These are phyloP conservation scores for Lumnitzera racemosa DNA, from an alignment of 345 rosid species.

Conservation along the genomic window DNA sequence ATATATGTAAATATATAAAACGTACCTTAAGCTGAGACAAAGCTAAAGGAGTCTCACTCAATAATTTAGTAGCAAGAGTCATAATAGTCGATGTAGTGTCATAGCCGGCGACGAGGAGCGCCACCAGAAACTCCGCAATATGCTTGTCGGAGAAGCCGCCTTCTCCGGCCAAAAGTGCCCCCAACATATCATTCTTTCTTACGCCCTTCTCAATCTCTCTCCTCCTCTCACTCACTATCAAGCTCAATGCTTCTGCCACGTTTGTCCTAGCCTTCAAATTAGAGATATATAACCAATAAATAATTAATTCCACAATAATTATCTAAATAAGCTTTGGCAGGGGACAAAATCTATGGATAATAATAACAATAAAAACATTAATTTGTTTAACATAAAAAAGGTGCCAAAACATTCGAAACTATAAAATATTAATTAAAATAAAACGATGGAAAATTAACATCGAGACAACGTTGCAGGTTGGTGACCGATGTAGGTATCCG, in stretches of 20 bases:
- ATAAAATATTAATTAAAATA: no score
- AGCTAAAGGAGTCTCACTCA: slow-evolving; percentile 88
- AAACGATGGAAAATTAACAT: no score
- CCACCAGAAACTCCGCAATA: slow-evolving; percentile 85
- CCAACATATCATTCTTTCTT: slow-evolving; percentile 66
- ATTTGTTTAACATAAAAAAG: neutral
- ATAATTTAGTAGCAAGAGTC: slow-evolving; percentile 95
- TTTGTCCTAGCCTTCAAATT: slow-evolving; percentile 66
- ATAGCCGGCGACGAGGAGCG: slow-evolving; percentile 90
- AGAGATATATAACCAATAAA: neutral
- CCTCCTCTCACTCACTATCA: slow-evolving; percentile 71
- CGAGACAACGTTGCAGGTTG: no score
- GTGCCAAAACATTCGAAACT: neutral
- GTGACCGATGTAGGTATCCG: no score
- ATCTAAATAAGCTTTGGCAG: neutral
- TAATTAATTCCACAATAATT: neutral
- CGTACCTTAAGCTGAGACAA: slow-evolving; percentile 80
- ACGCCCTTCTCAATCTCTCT: slow-evolving; percentile 36
- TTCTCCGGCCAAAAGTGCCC: slow-evolving; percentile 57
- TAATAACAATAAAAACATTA: neutral
- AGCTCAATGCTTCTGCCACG: slow-evolving; percentile 85
- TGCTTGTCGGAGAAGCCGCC: slow-evolving; percentile 70
- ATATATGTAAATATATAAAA: no score
- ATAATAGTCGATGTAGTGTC: slow-evolving; percentile 92
- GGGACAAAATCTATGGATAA: no score